Percentiles rank a stretch among this genome's conserved stretches.
Evolutionary conservation across 768 basidiomycete species (phyloP).

Genomic region (Infundibulicybe gibba): DNA sequence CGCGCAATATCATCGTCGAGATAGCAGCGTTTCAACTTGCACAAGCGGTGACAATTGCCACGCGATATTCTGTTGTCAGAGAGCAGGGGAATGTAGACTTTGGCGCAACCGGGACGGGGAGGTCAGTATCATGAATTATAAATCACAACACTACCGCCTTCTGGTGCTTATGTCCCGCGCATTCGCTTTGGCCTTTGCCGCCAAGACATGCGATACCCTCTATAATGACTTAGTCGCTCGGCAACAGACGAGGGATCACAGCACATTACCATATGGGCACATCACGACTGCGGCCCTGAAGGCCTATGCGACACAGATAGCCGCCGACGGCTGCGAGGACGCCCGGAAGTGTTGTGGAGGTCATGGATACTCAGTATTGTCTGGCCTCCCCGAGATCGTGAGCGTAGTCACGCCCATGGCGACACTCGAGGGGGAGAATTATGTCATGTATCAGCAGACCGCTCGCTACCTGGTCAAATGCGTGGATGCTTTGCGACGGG

Average conservation of each 20-base stretch:
- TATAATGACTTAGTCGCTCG: slow-evolving; percentile 11
- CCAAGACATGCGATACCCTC: slow-evolving; percentile 5
- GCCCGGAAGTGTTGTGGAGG: slow-evolving; percentile 17
- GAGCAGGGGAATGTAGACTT: slow-evolving; percentile 19
- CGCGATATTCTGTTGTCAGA: slow-evolving; percentile 19
- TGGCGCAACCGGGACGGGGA: slow-evolving; percentile 5
- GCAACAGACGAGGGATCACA: slow-evolving; percentile 7
- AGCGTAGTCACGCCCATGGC: slow-evolving; percentile 12
- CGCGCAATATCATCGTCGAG: slow-evolving; percentile 10
- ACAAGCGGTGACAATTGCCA: slow-evolving; percentile 17
- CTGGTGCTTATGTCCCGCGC: slow-evolving; percentile 13
- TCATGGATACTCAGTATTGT: slow-evolving; percentile 18
- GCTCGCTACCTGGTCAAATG: slow-evolving; percentile 20
- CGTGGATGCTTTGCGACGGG: slow-evolving; percentile 1
- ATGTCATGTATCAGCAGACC: slow-evolving; percentile 23
- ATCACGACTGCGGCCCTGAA: slow-evolving; percentile 12
- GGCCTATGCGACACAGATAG: slow-evolving; percentile 13
- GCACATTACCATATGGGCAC: slow-evolving; percentile 10
- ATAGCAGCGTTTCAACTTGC: slow-evolving; percentile 17
- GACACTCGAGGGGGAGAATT: slow-evolving; percentile 22
- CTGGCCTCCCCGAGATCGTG: slow-evolving; percentile 17
- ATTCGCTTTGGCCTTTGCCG: slow-evolving; percentile 16
- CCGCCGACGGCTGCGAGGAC: slow-evolving; percentile 20
- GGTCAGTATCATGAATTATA: slow-evolving; percentile 14
- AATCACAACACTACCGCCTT: slow-evolving; percentile 18